Conservation (phyloP, 371 early-diverging fungal genomes). For the Lichtheimia hyalospora region DNA sequence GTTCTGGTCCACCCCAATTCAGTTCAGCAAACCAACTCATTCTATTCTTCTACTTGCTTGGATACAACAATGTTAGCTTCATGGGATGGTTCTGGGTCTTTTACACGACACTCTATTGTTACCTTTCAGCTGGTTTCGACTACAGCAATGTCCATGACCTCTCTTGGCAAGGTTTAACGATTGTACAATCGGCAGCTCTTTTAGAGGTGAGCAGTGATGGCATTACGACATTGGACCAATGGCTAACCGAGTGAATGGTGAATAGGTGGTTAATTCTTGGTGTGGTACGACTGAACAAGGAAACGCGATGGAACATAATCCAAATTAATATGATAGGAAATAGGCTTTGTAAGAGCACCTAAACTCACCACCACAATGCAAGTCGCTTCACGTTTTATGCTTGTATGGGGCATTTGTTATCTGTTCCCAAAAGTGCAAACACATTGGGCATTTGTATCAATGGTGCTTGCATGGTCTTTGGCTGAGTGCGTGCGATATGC, state of each 20-base stretch:
- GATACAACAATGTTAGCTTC: conserved; percentile 78
- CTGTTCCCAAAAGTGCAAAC: conserved; percentile 65
- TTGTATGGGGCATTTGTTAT: conserved; percentile 81
- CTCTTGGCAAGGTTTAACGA: conserved; percentile 55
- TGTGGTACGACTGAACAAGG: too few relatives aligned
- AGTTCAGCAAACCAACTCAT: conserved; percentile 11
- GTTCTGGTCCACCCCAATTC: conserved; percentile 5
- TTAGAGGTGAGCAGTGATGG: conserved; percentile 58
- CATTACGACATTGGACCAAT: too few relatives aligned
- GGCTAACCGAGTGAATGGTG: too few relatives aligned
- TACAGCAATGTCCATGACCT: conserved; percentile 58
- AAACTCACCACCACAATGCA: conserved; percentile 79
- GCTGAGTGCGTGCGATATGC: conserved; percentile 89
- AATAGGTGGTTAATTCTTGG: too few relatives aligned
- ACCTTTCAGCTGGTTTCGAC: conserved; percentile 53
- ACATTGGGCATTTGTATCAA: conserved; percentile 72
- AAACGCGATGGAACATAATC: neutral
- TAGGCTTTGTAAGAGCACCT: conserved; percentile 81
- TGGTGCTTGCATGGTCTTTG: conserved; percentile 90
- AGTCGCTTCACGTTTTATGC: conserved; percentile 83
- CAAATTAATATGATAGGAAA: neutral
- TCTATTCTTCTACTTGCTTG: conserved; percentile 59
- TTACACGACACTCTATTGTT: conserved; percentile 42
- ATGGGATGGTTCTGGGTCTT: conserved; percentile 77
- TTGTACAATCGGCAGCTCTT: conserved; percentile 77